These are phyloP conservation scores for Pleurotus eryngii DNA, from an alignment of 768 basidiomycete genomes.

Conservation along the genomic window DNA sequence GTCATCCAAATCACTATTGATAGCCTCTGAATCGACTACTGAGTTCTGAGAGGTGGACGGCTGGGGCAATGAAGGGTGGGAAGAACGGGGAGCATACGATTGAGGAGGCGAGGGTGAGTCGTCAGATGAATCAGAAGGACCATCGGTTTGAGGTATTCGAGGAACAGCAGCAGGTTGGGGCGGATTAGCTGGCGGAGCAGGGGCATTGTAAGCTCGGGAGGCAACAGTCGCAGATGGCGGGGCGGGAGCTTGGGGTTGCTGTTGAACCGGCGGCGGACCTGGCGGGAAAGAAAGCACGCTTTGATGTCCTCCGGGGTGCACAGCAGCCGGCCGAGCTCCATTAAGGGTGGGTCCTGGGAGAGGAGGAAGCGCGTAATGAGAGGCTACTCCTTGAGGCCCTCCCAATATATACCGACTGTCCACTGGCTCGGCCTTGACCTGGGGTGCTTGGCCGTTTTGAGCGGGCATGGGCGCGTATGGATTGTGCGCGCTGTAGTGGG, in stretches of 20 bases:
- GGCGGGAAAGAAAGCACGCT: slow-evolving; percentile 53
- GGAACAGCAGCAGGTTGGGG: slow-evolving; percentile 25
- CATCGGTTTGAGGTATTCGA: slow-evolving; percentile 78
- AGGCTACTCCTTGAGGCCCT: slow-evolving; percentile 30
- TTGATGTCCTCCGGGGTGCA: slow-evolving; percentile 55
- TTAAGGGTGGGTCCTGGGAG: slow-evolving; percentile 66
- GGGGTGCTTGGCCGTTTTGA: slow-evolving; percentile 23
- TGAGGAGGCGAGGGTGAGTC: slow-evolving; percentile 69
- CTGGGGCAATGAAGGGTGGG: slow-evolving; percentile 78
- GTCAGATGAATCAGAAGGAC: slow-evolving; percentile 70
- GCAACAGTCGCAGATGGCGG: neutral
- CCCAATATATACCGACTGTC: slow-evolving; percentile 66
- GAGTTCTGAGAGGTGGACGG: slow-evolving; percentile 35
- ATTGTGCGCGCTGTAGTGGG: slow-evolving; percentile 54
- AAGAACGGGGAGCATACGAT: slow-evolving; percentile 63
- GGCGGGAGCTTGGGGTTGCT: neutral
- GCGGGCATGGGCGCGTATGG: slow-evolving; percentile 47
- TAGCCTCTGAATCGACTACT: slow-evolving; percentile 70
- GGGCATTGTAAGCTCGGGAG: neutral
- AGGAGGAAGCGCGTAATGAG: slow-evolving; percentile 53
- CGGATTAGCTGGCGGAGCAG: slow-evolving; percentile 3
- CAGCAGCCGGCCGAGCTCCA: slow-evolving; percentile 35
- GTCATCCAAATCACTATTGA: slow-evolving; percentile 96
- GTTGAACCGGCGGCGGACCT: slow-evolving; percentile 18
- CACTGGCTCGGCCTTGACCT: slow-evolving; percentile 72